These are phyloP conservation scores for Atractiella rhizophila DNA, from an alignment of 768 basidiomycete genomes.

Conservation along the genomic window DNA sequence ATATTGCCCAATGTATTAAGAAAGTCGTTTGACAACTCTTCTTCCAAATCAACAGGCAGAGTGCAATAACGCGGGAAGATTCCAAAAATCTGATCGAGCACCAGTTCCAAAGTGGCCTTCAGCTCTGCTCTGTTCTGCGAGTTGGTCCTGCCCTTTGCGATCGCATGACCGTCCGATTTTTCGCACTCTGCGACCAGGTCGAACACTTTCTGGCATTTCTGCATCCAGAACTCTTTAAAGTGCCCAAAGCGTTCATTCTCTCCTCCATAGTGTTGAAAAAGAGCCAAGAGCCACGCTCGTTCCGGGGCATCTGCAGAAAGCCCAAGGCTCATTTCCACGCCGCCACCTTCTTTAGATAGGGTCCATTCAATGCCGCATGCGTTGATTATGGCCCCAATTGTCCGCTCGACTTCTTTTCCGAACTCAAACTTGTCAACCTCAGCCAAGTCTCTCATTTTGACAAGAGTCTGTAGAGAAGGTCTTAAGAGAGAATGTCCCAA, in stretches of 20 bases:
- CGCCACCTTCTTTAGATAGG: background rate
- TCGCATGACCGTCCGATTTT: slow-evolving; percentile 22
- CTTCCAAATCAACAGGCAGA: slow-evolving; percentile 43
- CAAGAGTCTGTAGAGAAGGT: no score
- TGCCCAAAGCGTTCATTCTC: slow-evolving; percentile 54
- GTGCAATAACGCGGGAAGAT: slow-evolving; percentile 78
- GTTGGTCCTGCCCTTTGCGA: background rate
- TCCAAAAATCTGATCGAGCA: slow-evolving; percentile 79
- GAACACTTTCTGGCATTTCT: slow-evolving; percentile 80
- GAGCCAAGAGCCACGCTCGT: slow-evolving; percentile 69
- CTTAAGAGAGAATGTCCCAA: no score
- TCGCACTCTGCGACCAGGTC: slow-evolving; percentile 44
- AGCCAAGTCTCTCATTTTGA: no score
- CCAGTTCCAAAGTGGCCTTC: slow-evolving; percentile 75
- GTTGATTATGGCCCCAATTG: no score
- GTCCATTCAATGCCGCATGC: no score
- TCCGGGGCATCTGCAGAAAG: slow-evolving; percentile 44
- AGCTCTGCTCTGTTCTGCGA: slow-evolving; percentile 16
- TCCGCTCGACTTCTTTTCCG: no score
- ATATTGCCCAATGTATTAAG: slow-evolving; percentile 76
- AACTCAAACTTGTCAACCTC: no score
- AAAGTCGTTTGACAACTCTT: slow-evolving; percentile 50
- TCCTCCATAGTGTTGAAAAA: slow-evolving; percentile 44
- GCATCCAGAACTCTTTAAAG: slow-evolving; percentile 75
- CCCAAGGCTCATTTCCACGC: background rate